Conservation (phyloP, 768 basidiomycete species). For the Daedaleopsis sinensis region DNA sequence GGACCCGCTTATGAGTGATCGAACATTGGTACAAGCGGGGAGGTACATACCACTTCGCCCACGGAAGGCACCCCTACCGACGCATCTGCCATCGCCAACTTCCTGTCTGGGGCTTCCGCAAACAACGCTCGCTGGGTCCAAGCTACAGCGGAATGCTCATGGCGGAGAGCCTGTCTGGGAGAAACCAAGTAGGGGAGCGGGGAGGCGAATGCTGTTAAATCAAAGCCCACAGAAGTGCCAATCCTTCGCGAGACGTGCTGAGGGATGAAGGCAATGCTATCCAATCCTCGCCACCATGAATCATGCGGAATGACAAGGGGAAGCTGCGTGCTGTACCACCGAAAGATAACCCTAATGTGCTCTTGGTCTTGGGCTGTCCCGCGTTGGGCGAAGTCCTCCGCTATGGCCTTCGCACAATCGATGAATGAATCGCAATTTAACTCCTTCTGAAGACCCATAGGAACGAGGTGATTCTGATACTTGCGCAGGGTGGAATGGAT, state of each 20-base stretch:
- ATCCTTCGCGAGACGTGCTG: constrained; percentile 29
- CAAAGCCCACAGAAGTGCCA: not conserved
- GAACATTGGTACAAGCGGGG: not conserved
- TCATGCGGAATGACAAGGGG: constrained; percentile 31
- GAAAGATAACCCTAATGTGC: constrained; percentile 30
- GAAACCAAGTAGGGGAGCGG: constrained; percentile 38
- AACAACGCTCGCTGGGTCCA: constrained; percentile 54
- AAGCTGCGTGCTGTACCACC: constrained; percentile 36
- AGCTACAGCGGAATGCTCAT: constrained; percentile 42
- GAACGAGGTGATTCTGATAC: constrained; percentile 32
- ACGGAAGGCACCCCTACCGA: constrained; percentile 43
- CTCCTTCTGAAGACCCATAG: constrained; percentile 36
- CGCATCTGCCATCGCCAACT: constrained; percentile 38
- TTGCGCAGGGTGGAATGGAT: constrained; percentile 31
- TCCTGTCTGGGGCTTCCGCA: constrained; percentile 30
- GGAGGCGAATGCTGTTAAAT: constrained; percentile 25
- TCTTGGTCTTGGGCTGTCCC: not conserved
- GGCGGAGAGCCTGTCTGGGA: constrained; percentile 41
- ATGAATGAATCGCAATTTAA: constrained; percentile 40
- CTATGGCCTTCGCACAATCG: constrained; percentile 38
- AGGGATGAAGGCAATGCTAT: constrained; percentile 45
- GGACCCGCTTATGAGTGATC: not conserved
- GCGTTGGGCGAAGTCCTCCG: constrained; percentile 19
- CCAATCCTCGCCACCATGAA: constrained; percentile 36
- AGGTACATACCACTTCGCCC: constrained; percentile 45